phyloP scores from a whole-genome alignment of 495 filamentous ascomycete species.

The Lineolata rhizophorae region DNA sequence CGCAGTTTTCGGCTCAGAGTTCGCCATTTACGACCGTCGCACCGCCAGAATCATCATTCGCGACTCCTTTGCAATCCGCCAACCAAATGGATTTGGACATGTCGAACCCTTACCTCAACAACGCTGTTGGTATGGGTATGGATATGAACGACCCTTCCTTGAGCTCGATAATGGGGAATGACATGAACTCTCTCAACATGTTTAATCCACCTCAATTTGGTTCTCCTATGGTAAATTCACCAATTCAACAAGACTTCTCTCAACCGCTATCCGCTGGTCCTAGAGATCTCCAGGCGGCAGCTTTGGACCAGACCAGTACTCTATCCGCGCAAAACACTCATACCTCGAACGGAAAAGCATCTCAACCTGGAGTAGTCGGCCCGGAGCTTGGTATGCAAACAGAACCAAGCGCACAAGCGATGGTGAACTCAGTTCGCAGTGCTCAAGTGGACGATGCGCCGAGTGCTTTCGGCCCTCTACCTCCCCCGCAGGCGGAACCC shows the following conservation, averaged over 20 bases:
- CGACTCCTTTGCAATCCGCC: slow-evolving; percentile 13
- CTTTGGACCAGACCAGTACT: no score
- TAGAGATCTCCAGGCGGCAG: no score
- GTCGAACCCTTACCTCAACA: slow-evolving; percentile 12
- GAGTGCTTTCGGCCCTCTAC: no score
- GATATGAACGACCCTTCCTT: slow-evolving; percentile 11
- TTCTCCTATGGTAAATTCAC: slow-evolving; percentile 13
- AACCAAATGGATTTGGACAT: slow-evolving; percentile 16
- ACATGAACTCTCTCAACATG: slow-evolving; percentile 10
- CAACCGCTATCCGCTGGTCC: no score
- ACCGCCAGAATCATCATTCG: slow-evolving; percentile 13
- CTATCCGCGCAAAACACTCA: no score
- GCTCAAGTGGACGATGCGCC: no score
- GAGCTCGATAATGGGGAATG: slow-evolving; percentile 6
- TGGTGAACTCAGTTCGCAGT: no score
- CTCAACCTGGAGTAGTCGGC: no score
- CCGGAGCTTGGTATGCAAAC: no score
- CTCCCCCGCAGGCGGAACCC: no score
- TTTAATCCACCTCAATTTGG: slow-evolving; percentile 12
- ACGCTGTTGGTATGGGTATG: slow-evolving; percentile 12
- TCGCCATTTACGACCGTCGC: slow-evolving; percentile 10
- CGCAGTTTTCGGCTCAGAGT: slow-evolving; percentile 10
- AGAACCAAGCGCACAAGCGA: no score
- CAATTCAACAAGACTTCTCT: slow-evolving; percentile 7
- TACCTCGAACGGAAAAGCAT: no score